Percentiles rank a stretch among this genome's conserved stretches.
These are phyloP conservation scores for Pythium coloratum DNA, from an alignment of 352 stramenopile genomes.

Conservation along the genomic window DNA sequence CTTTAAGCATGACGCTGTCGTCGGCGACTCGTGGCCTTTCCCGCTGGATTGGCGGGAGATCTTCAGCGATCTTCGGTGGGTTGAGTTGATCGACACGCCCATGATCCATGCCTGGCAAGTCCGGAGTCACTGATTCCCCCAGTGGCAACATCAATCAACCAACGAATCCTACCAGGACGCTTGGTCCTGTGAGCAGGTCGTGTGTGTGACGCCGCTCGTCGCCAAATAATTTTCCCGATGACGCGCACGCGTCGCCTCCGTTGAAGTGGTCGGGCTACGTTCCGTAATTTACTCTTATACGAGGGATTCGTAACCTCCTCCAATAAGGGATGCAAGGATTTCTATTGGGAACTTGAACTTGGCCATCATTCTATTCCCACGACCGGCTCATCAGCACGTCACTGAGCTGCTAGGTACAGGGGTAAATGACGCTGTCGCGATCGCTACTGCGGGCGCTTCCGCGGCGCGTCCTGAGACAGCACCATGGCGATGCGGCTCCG, in stretches of 20 bases:
- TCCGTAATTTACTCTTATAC: neutral
- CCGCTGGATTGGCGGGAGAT: too few relatives aligned
- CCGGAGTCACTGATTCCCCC: neutral
- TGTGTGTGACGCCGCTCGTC: neutral
- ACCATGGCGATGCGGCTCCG: neutral
- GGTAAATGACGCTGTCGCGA: conserved; percentile 6
- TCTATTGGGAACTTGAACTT: conserved; percentile 21
- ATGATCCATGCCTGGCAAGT: neutral
- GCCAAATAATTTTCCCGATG: neutral
- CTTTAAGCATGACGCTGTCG: neutral
- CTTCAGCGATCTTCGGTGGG: neutral
- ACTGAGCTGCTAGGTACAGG: neutral
- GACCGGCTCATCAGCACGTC: neutral
- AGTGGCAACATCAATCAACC: too few relatives aligned
- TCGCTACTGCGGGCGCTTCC: conserved; percentile 7
- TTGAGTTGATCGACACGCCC: neutral
- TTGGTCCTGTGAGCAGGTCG: neutral
- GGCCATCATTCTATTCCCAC: neutral
- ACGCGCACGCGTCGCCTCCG: neutral
- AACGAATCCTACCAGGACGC: too few relatives aligned
- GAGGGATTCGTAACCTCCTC: neutral
- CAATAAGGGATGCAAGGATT: conserved; percentile 12
- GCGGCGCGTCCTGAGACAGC: conserved; percentile 4
- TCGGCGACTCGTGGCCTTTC: neutral
- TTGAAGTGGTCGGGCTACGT: conserved; percentile 1